These are phyloP conservation scores for Acanthamoeba royreba DNA, from an alignment of 208 protist species.

Conservation along the genomic window DNA sequence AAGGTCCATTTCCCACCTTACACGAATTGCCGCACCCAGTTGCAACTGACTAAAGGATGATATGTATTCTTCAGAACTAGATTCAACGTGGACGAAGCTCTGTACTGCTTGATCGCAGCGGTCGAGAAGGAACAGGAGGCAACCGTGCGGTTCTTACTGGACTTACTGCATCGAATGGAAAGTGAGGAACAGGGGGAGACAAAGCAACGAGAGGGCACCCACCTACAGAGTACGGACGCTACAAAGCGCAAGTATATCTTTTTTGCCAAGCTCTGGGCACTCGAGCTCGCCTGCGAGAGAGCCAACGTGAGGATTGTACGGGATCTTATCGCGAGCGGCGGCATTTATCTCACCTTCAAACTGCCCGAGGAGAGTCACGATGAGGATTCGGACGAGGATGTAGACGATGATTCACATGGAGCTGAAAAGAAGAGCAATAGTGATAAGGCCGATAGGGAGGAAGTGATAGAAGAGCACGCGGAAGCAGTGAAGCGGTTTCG, in stretches of 20 bases:
- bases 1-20: background rate
- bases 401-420: background rate
- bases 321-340: background rate
- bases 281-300: background rate
- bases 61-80: background rate
- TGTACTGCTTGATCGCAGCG: background rate
- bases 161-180: background rate
- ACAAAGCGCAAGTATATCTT: background rate
- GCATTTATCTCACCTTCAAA: background rate
- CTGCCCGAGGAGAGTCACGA: background rate
- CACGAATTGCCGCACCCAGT: background rate
- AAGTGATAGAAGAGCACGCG: background rate
- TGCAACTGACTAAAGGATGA: background rate
- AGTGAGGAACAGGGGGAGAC: background rate
- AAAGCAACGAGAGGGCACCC: background rate
- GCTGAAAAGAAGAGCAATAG: background rate
- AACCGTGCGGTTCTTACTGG: background rate
- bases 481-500: background rate
- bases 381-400: background rate
- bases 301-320: background rate
- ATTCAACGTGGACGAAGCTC: background rate
- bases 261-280: background rate
- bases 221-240: background rate
- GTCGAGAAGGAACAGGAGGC: background rate
- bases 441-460: background rate